Conservation (phyloP, 345 rosid genomes). For the Luvunga scandens region DNA sequence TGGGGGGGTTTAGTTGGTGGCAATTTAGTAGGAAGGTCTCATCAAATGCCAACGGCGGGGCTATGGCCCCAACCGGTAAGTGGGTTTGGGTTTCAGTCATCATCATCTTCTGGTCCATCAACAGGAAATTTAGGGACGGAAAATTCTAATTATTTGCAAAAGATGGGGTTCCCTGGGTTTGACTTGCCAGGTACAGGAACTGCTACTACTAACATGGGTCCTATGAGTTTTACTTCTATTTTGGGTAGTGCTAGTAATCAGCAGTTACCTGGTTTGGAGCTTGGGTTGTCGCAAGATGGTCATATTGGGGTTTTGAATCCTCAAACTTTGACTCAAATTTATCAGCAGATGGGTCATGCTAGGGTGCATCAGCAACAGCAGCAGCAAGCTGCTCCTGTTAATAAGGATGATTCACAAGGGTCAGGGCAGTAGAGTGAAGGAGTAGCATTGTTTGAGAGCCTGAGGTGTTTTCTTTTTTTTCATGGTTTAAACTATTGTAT, state of each 20-base stretch:
- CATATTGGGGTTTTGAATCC: conserved; percentile 79
- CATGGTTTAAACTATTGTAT: conserved; percentile 47
- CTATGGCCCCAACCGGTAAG: conserved; percentile 66
- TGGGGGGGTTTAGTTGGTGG: conserved; percentile 62
- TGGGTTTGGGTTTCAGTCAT: conserved; percentile 64
- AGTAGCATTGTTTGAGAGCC: conserved; percentile 34
- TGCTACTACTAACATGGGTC: conserved; percentile 40
- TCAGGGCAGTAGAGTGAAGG: conserved; percentile 57
- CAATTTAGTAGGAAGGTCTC: conserved; percentile 61
- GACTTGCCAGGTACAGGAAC: conserved; percentile 49
- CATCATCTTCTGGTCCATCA: conserved; percentile 44
- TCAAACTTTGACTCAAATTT: conserved; percentile 73
- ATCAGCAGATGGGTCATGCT: conserved; percentile 89
- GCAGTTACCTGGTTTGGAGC: conserved; percentile 88
- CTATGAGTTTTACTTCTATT: conserved; percentile 77
- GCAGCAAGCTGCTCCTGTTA: conserved; percentile 45
- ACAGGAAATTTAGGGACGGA: conserved; percentile 52
- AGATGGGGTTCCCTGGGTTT: conserved; percentile 73
- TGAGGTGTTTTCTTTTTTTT: conserved; percentile 32
- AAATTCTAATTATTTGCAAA: conserved; percentile 49
- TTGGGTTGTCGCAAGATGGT: conserved; percentile 90
- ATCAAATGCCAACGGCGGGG: conserved; percentile 57
- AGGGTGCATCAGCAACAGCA: conserved; percentile 52
- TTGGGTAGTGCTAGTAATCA: conserved; percentile 47
- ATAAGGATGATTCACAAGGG: conserved; percentile 82